Percentiles rank a stretch among this genome's conserved stretches.
These are phyloP conservation scores for Neostapfia colusana DNA, from an alignment of 176 grass and related monocot genomes.

Conservation along the genomic window DNA sequence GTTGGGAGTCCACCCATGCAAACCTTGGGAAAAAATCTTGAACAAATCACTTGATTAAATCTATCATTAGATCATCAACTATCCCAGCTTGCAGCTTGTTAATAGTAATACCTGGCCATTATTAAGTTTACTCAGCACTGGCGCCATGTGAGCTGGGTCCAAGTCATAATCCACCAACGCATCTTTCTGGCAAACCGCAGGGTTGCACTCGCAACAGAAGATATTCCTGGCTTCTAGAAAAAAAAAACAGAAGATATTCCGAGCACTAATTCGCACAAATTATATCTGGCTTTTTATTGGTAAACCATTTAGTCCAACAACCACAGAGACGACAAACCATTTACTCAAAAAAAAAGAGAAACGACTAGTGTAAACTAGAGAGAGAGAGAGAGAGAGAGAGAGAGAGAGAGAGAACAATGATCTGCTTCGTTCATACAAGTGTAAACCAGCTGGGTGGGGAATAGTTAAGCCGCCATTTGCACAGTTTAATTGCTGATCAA, in stretches of 20 bases:
- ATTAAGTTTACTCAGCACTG: slow-evolving; percentile 16
- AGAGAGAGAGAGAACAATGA: no score
- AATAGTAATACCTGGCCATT: slow-evolving; percentile 3
- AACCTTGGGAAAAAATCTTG: slow-evolving; percentile 27
- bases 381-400: background rate
- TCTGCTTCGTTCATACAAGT: background rate
- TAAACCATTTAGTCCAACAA: slow-evolving; percentile 16
- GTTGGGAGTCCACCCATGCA: slow-evolving; percentile 36
- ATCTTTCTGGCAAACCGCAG: slow-evolving; percentile 31
- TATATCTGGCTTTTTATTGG: slow-evolving; percentile 24
- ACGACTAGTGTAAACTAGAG: no score
- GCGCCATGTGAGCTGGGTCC: slow-evolving; percentile 50
- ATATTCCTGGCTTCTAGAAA: background rate
- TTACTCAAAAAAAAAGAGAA: no score
- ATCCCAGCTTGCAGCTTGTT: slow-evolving; percentile 31
- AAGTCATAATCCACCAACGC: slow-evolving; percentile 42
- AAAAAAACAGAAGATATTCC: no score
- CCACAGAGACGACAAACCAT: no score
- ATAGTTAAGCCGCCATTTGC: slow-evolving; percentile 54
- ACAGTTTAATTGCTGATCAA: slow-evolving; percentile 48
- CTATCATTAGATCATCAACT: slow-evolving; percentile 30
- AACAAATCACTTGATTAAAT: slow-evolving; percentile 43
- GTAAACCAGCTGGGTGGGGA: background rate
- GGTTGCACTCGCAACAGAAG: slow-evolving; percentile 21
- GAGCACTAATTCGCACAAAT: slow-evolving; percentile 8